Evolutionary conservation across 192 early-diverging fungal species (phyloP).

Genomic region (Spinellus fusiger): DNA sequence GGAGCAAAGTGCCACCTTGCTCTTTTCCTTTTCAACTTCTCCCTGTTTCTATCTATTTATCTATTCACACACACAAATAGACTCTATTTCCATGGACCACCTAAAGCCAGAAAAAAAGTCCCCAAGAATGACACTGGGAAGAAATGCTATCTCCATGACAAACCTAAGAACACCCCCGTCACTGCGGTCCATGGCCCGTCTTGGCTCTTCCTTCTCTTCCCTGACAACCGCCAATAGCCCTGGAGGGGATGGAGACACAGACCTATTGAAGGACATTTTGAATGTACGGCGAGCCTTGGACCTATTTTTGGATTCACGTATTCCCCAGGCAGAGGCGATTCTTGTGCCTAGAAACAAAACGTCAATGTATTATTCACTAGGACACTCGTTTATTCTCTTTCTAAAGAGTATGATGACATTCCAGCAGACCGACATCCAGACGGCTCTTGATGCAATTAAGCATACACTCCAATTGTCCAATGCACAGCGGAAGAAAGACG

Average conservation of each 20-base stretch:
- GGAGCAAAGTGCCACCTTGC: no score
- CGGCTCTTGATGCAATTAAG: slow-evolving; percentile 54
- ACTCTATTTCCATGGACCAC: no score
- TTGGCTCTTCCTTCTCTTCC: neutral
- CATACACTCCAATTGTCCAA: slow-evolving; percentile 56
- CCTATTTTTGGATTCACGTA: slow-evolving; percentile 70
- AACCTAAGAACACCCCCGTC: neutral
- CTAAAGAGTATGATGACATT: slow-evolving; percentile 78
- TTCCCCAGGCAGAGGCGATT: slow-evolving; percentile 62
- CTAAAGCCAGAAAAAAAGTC: neutral
- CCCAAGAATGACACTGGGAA: neutral
- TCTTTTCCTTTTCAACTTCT: no score
- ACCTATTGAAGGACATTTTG: slow-evolving; percentile 10
- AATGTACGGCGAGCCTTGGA: slow-evolving; percentile 57
- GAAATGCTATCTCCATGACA: neutral
- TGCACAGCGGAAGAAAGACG: slow-evolving; percentile 54
- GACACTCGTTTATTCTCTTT: slow-evolving; percentile 60
- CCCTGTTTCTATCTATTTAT: no score
- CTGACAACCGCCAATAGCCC: neutral
- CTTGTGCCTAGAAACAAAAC: slow-evolving; percentile 31
- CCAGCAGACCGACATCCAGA: slow-evolving; percentile 59
- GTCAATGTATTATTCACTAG: slow-evolving; percentile 70
- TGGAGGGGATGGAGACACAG: neutral
- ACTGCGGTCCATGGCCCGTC: neutral
- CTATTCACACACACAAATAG: no score